phyloP scores from a whole-genome alignment of 345 rosid species.

The Eucalyptus regnans region DNA sequence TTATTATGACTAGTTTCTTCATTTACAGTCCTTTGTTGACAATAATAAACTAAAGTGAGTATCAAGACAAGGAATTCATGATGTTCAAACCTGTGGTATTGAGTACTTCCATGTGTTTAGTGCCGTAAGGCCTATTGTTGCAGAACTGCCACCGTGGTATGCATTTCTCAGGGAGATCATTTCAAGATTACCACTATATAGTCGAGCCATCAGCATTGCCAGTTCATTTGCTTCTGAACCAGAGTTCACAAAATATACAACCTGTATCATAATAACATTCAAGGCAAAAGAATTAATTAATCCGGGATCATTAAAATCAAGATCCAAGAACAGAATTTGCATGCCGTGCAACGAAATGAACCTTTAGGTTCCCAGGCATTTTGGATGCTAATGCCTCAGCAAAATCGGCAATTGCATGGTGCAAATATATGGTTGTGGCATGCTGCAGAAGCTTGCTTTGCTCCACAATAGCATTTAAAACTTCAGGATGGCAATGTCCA shows the following conservation, averaged over 20 bases:
- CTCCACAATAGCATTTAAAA: conserved; percentile 55
- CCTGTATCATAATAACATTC: conserved; percentile 16
- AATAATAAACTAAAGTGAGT: background rate
- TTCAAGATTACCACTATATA: conserved; percentile 68
- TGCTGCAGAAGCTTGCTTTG: conserved; percentile 91
- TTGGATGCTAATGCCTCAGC: conserved; percentile 86
- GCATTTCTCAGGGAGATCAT: conserved; percentile 92
- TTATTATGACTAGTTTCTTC: background rate
- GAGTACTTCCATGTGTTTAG: conserved; percentile 91
- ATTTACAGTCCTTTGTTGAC: background rate
- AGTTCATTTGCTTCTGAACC: conserved; percentile 94
- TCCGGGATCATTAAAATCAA: background rate
- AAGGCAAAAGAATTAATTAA: background rate
- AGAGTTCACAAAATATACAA: conserved; percentile 88
- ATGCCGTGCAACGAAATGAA: background rate
- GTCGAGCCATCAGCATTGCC: conserved; percentile 94
- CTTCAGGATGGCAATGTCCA: conserved; percentile 89
- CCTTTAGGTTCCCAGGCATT: conserved; percentile 93
- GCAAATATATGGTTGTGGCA: conserved; percentile 78
- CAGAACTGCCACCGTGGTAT: conserved; percentile 94
- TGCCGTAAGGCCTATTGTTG: conserved; percentile 82
- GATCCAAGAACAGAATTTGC: background rate
- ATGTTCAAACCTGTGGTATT: conserved; percentile 68
- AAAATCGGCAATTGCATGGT: conserved; percentile 76
- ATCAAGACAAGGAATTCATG: background rate